phyloP scores from a whole-genome alignment of 345 rosid genomes.

The Syzygium jambos region DNA sequence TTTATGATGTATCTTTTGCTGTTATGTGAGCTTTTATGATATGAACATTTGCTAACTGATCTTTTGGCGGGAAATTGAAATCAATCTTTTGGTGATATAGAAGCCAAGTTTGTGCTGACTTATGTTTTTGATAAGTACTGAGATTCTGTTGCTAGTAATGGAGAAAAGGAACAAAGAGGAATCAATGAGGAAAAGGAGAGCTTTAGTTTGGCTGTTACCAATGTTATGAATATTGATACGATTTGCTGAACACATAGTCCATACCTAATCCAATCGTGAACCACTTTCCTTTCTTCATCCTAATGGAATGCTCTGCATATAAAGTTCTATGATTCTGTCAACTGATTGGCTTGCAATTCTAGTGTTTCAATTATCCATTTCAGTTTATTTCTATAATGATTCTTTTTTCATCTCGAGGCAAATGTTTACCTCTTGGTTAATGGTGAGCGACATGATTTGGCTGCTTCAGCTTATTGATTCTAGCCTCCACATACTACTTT shows the following conservation, averaged over 20 bases:
- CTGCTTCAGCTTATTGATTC: not conserved
- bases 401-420: not conserved
- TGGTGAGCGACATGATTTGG: not conserved
- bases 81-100: not conserved
- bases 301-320: not conserved
- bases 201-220: not conserved
- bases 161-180: not conserved
- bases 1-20: not conserved
- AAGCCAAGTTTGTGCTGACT: not conserved
- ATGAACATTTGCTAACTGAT: not conserved
- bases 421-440: not conserved
- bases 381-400: not conserved
- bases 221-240: not conserved
- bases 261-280: not conserved
- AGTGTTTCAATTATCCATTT: not conserved
- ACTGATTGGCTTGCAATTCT: not conserved
- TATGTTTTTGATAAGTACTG: not conserved
- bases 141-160: not conserved
- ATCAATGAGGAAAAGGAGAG: not conserved
- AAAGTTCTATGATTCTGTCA: not conserved
- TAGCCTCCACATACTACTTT: not conserved
- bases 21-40: not conserved
- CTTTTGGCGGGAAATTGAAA: not conserved
- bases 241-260: not conserved
- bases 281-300: not conserved